These are phyloP conservation scores for Nevesoporus exiguus DNA, from an alignment of 768 basidiomycete species.

Conservation along the genomic window DNA sequence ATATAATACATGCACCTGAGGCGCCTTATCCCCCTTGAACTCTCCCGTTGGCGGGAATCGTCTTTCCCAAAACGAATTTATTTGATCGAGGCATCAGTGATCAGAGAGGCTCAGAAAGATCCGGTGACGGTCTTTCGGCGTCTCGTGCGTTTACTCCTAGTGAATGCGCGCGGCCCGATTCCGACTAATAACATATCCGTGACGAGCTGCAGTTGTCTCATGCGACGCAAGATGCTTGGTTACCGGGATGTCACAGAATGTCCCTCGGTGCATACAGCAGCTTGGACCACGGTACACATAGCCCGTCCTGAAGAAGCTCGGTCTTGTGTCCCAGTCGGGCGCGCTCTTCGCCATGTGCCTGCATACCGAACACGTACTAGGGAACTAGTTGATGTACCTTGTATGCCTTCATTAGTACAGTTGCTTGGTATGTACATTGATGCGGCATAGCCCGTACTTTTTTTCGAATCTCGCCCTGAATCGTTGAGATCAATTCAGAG, in stretches of 20 bases:
- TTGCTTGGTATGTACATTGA: not conserved
- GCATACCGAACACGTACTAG: not conserved
- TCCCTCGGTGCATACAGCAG: not conserved
- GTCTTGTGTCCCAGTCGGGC: not conserved
- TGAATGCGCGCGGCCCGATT: not conserved
- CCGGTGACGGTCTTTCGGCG: not conserved
- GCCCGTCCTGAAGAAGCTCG: not conserved
- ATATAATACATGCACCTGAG: not conserved
- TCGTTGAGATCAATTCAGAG: too few species aligned
- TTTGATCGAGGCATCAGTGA: not conserved
- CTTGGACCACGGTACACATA: not conserved
- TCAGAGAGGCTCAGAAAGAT: not conserved
- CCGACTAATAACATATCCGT: not conserved
- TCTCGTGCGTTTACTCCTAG: not conserved
- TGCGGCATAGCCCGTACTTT: not conserved
- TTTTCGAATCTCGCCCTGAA: not conserved
- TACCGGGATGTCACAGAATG: not conserved
- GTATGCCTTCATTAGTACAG: too few species aligned
- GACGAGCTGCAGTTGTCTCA: not conserved
- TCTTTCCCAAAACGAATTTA: not conserved
- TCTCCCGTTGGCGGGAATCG: not conserved
- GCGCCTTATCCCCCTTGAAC: conserved; percentile 1
- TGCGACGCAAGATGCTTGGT: not conserved
- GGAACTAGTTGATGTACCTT: not conserved
- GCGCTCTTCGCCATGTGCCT: not conserved